phyloP scores from a whole-genome alignment of 1,139 yeast genomes.

The Candida frijolesensis region DNA sequence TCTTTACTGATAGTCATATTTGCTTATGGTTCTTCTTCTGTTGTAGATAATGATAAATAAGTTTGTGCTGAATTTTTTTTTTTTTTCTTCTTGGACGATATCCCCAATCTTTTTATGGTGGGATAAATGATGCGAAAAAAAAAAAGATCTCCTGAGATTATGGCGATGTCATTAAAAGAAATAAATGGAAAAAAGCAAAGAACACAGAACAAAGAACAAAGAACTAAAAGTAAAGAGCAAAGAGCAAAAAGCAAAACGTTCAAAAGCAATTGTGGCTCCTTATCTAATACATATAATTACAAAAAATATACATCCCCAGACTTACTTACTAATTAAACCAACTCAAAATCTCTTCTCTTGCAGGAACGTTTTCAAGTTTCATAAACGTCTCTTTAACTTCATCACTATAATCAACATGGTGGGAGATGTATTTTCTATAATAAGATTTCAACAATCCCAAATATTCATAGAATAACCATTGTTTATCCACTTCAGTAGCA shows the following conservation, averaged over 20 bases:
- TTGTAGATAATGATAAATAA: not conserved
- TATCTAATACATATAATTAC: constrained; percentile 2
- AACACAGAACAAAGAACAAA: no score
- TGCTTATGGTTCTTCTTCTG: not conserved
- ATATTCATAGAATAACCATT: constrained; percentile 50
- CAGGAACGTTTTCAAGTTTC: constrained; percentile 28
- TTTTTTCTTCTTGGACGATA: not conserved
- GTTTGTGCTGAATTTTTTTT: not conserved
- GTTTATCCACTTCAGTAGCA: constrained; percentile 33
- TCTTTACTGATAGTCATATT: not conserved
- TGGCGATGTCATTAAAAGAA: no score
- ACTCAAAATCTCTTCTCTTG: constrained; percentile 28
- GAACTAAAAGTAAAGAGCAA: no score
- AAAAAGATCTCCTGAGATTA: no score
- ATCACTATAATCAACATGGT: constrained; percentile 21
- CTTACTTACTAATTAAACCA: constrained; percentile 25
- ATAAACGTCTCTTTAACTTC: constrained; percentile 25
- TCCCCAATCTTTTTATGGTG: no score
- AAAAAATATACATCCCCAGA: not conserved
- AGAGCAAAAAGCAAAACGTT: no score
- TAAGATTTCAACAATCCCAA: constrained; percentile 45
- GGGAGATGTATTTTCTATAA: constrained; percentile 31
- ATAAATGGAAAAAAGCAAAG: no score
- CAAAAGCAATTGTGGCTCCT: not conserved
- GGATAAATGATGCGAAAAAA: no score